Percentiles rank a stretch among this genome's conserved stretches.
Evolutionary conservation across 306 rosid species (phyloP).

Genomic region (Psophocarpus tetragonolobus): DNA sequence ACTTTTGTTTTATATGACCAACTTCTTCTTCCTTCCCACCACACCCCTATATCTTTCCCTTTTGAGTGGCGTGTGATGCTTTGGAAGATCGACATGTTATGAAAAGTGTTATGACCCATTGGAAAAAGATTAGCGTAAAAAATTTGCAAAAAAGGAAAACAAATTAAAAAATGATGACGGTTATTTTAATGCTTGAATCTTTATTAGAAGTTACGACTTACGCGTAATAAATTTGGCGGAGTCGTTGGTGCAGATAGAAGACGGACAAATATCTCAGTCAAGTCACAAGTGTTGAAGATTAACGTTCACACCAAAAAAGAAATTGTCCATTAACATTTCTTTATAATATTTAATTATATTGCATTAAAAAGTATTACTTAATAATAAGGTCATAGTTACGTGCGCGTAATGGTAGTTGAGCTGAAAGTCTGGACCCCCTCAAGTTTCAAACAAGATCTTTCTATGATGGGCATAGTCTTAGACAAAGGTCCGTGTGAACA

Average conservation of each 20-base stretch:
- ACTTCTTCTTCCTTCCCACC: background rate
- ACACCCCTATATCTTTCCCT: background rate
- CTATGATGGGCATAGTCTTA: background rate
- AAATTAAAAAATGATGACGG: background rate
- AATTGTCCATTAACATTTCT: conserved; percentile 18
- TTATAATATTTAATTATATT: background rate
- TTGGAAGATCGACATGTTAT: background rate
- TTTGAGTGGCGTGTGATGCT: background rate
- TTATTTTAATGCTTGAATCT: conserved; percentile 18
- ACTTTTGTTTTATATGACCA: background rate
- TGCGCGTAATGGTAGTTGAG: conserved; percentile 21
- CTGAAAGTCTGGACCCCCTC: background rate
- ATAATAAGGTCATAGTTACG: background rate
- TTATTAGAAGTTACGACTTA: background rate
- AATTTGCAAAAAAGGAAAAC: background rate
- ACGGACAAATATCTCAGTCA: background rate
- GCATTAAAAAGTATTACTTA: background rate
- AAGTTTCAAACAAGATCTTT: conserved; percentile 13
- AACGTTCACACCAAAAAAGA: too few species aligned
- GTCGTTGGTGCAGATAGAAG: background rate
- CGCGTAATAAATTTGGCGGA: background rate
- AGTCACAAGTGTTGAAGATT: background rate
- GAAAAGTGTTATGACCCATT: background rate
- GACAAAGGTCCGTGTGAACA: background rate
- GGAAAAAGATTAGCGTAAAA: background rate